Evolutionary conservation across 176 grass and related monocot genomes (phyloP).

Genomic region (Urochloa ruziziensis): DNA sequence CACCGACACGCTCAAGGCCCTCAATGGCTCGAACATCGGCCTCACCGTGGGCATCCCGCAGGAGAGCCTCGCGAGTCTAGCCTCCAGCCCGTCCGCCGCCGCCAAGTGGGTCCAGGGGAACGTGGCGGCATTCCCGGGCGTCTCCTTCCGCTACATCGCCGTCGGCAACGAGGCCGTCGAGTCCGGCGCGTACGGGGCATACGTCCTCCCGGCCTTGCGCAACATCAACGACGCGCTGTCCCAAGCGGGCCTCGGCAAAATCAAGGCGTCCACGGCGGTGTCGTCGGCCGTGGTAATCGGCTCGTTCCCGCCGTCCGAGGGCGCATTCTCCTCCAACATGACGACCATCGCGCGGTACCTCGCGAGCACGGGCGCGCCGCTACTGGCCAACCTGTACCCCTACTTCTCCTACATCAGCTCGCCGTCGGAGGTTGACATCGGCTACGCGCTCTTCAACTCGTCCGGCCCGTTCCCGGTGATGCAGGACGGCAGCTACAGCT

Average conservation of each 20-base stretch:
- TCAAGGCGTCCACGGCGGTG: background rate
- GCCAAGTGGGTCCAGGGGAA: conserved; percentile 32
- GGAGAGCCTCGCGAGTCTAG: conserved; percentile 14
- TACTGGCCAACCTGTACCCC: conserved; percentile 58
- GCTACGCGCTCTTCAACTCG: conserved; percentile 51
- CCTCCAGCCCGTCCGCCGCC: conserved; percentile 26
- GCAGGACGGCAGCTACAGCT: conserved; percentile 47
- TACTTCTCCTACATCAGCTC: conserved; percentile 46
- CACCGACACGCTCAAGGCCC: conserved; percentile 9
- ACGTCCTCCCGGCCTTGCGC: conserved; percentile 46
- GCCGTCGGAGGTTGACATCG: background rate
- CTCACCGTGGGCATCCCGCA: conserved; percentile 44
- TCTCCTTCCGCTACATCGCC: conserved; percentile 50
- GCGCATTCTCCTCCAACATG: conserved; percentile 45
- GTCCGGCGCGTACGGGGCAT: background rate
- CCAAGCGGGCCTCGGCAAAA: too few relatives aligned
- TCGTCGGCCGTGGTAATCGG: conserved; percentile 11
- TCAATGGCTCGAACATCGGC: conserved; percentile 27
- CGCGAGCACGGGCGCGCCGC: conserved; percentile 35
- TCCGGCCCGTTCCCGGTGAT: too few relatives aligned
- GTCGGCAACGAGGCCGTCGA: conserved; percentile 62
- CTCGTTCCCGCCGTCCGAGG: conserved; percentile 44
- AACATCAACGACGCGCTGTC: conserved; percentile 35
- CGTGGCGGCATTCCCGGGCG: background rate
- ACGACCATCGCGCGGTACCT: conserved; percentile 42